Evolutionary conservation across 2,329 filamentous ascomycete genomes (phyloP).

Genomic region (Trichoderma koningii): DNA sequence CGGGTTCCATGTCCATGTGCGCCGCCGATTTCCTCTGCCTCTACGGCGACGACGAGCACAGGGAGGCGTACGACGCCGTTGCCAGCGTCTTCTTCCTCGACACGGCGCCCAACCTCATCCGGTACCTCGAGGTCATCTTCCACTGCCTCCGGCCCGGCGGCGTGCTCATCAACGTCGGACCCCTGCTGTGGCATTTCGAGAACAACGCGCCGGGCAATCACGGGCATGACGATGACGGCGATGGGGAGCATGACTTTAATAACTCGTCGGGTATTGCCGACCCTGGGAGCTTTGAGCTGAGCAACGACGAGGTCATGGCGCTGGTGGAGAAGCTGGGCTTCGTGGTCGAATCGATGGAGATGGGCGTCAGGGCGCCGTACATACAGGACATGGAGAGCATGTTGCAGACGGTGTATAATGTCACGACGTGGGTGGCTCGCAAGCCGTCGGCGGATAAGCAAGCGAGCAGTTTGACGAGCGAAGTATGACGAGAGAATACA

Average conservation of each 20-base stretch:
- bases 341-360: conserved; percentile 63
- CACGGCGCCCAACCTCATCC: conserved; percentile 88
- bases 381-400: conserved; percentile 85
- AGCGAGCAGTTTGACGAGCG: neutral
- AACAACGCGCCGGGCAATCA: conserved; percentile 65
- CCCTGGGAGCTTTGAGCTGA: conserved; percentile 86
- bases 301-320: conserved; percentile 81
- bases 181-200: conserved; percentile 94
- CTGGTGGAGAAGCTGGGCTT: conserved; percentile 79
- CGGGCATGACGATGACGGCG: conserved; percentile 53
- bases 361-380: conserved; percentile 72
- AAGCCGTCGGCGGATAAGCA: conserved; percentile 52
- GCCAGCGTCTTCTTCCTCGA: conserved; percentile 95
- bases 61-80: conserved; percentile 73
- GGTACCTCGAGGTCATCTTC: conserved; percentile 81
- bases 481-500: conserved; percentile 7
- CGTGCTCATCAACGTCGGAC: conserved; percentile 85
- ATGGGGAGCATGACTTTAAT: conserved; percentile 52
- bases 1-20: conserved; percentile 84
- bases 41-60: conserved; percentile 67
- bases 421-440: conserved; percentile 81
- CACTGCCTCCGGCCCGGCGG: conserved; percentile 78
- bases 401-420: conserved; percentile 78
- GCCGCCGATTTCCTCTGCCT: conserved; percentile 90
- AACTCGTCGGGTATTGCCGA: conserved; percentile 74